Base-by-base conservation (phyloP, 176 grass and related monocot genomes). In the Musa beccarii region DNA sequence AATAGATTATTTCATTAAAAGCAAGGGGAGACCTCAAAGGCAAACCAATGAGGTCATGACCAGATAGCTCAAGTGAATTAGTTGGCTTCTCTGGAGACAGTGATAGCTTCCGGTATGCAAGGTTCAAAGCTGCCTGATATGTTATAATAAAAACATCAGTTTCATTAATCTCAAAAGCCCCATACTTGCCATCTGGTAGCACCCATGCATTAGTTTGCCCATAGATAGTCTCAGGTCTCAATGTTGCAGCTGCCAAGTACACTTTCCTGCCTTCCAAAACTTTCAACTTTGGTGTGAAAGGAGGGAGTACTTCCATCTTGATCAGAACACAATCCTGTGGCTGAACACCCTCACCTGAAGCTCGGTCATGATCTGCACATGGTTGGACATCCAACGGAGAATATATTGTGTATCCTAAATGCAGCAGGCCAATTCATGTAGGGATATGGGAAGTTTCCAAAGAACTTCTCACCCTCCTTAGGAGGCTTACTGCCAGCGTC, bases 131-230 rank as follows among this genome's bases (percentile, higher is more conserved):
- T 52, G 88, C 63, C 63, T 86, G 86, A 54, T 85, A 63, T 24
- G 88, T 89, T 34, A 88, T 24, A 72, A 95, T 86, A 69, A 88
- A 95, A 61, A 95, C 85, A 73, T 95, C 85, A 59, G 76, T 88
- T 9, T 90, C 86, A 74, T 86, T 95, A 73, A 90, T 88, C 83
- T 95, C 92, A 81, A 84, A 95, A 23, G 88, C 88, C 8, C 92
- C 88, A 73, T 95, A 90, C 1, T 71, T 86, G 25, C 88, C 88
- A 52, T 95, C 85, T 54, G 91, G 92, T 62, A 88, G 78, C 8
- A 95, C 92, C 92, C 92, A 95, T 62, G 85, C 90, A 70, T 95
- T 90, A 57, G 92, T 90, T 54, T 90, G 87, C 21, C 87, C 91
- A 69, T 95, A 95, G 88, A 95, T 88, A 0, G 88, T 95, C 76